These are phyloP conservation scores for Proliferodiscus dingleyae DNA, from an alignment of 2,329 filamentous ascomycete genomes.

Conservation along the genomic window DNA sequence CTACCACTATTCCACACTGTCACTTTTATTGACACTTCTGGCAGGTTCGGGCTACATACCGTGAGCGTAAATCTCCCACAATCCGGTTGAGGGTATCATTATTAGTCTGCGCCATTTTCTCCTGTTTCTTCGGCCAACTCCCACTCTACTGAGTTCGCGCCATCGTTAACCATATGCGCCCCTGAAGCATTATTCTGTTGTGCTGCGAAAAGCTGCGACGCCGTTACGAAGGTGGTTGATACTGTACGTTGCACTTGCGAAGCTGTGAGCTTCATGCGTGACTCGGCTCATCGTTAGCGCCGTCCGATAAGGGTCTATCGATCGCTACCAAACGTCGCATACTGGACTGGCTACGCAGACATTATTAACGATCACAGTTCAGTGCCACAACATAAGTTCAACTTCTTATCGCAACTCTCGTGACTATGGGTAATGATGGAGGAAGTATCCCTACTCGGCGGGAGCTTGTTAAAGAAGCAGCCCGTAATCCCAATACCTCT, in stretches of 20 bases:
- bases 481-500: conserved; percentile 72
- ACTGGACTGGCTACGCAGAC: too few relatives aligned
- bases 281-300: not conserved
- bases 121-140: conserved; percentile 14
- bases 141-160: conserved; percentile 18
- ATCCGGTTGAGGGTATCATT: conserved; percentile 29
- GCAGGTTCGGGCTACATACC: conserved; percentile 17
- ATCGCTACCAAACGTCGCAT: too few relatives aligned
- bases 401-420: not conserved
- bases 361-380: not conserved
- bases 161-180: conserved; percentile 26
- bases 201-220: not conserved
- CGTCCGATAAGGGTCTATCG: too few relatives aligned
- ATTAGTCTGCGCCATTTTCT: conserved; percentile 31
- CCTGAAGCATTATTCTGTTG: conserved; percentile 6
- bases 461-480: conserved; percentile 92
- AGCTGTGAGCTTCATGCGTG: too few relatives aligned
- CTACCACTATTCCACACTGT: conserved; percentile 19
- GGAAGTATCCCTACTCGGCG: conserved; percentile 93
- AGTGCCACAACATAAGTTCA: not conserved
- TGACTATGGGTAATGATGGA: conserved; percentile 89
- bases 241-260: not conserved
- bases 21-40: conserved; percentile 2
- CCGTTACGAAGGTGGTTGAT: not conserved
- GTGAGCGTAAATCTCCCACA: conserved; percentile 28